Conservation (phyloP, 805 yeast genomes). For the Blastobotrys chiropterorum region DNA sequence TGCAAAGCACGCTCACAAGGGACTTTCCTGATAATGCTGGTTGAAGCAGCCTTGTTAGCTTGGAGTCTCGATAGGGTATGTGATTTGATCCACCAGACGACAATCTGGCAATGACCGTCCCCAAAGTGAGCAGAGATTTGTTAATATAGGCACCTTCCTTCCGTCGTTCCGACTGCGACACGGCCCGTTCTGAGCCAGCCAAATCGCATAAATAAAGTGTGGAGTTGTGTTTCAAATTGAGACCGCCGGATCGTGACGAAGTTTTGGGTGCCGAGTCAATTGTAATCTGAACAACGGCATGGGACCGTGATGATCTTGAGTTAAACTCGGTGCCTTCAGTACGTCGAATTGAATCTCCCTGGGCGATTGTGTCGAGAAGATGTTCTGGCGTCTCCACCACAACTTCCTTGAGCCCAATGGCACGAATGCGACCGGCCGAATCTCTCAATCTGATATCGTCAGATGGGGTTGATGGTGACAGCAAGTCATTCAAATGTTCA, state of each 20-base stretch:
- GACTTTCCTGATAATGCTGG: slow-evolving; percentile 89
- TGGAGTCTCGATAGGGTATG: slow-evolving; percentile 90
- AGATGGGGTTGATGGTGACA: slow-evolving; percentile 36
- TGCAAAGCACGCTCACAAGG: slow-evolving; percentile 78
- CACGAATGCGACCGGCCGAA: slow-evolving; percentile 56
- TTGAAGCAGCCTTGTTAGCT: slow-evolving; percentile 81
- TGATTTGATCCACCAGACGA: slow-evolving; percentile 38
- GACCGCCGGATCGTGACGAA: slow-evolving; percentile 3
- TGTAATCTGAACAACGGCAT: slow-evolving; percentile 74
- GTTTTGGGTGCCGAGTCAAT: slow-evolving; percentile 39
- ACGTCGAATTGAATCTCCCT: slow-evolving; percentile 69
- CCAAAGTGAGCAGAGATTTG: slow-evolving; percentile 81
- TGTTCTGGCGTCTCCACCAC: slow-evolving; percentile 52
- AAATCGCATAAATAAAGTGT: slow-evolving; percentile 84
- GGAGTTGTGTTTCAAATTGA: slow-evolving; percentile 31
- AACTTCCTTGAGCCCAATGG: slow-evolving; percentile 66
- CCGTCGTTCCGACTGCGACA: slow-evolving; percentile 66
- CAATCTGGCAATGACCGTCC: slow-evolving; percentile 85
- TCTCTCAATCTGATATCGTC: slow-evolving; percentile 74
- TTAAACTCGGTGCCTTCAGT: slow-evolving; percentile 90
- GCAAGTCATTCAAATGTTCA: slow-evolving; percentile 75
- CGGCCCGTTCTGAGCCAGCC: slow-evolving; percentile 94
- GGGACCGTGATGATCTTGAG: slow-evolving; percentile 82
- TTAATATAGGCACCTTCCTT: slow-evolving; percentile 93
- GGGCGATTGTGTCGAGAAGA: slow-evolving; percentile 49